Base-by-base conservation (phyloP, 2,329 filamentous ascomycete species). In the Venturia asperata region DNA sequence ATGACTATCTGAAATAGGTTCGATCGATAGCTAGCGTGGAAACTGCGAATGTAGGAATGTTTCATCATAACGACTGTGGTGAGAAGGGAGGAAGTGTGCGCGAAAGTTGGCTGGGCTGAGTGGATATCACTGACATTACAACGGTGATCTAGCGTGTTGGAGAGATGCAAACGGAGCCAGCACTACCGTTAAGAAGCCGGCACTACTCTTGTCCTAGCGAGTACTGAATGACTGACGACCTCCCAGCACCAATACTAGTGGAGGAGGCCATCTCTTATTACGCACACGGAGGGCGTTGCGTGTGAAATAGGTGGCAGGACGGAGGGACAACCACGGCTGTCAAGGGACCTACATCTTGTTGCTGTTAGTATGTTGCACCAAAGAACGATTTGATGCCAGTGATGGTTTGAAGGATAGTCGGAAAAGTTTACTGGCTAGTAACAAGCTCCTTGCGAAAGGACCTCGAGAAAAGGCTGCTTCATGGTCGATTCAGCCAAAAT, bases 341-440 rank as follows among this genome's bases (percentile, higher is more conserved):
- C 3, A 17, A 37, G 39, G 5, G 6, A 39, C 34, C 58, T 61
- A 61, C 19, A 61, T n/a, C 60, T 58, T 58, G 52, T 11, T 10
- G 60, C 37, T 43, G 27, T 61, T 24, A 61, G 60, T 7, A 13
- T 3, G 5, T 17, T 45, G 37, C 17, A 15, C 15, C 6, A 42
- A 9, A 9, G n/a, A 21, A 45, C 9, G 15, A n/a, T 13, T 11
- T 17, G 15, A 61, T 37, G 13, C 24, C 47, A 43, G 42, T 64
- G 45, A 61, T 21, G 58, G 65, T 67, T 66, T 66, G 60, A 61
- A 68, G 70, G 70, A 69, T 71, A 70, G 79, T 91, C 89, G 91
- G 89, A 90, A 86, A 86, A 83, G 78, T 81, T 87, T 92, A 92
- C 89, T 92, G 89, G 89, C 89, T 90, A 92, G 89, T 92, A 92